Percentiles rank a stretch among this genome's conserved stretches.
Evolutionary conservation across 2,329 filamentous ascomycete genomes (phyloP).

Genomic region (Xylaria sp.): DNA sequence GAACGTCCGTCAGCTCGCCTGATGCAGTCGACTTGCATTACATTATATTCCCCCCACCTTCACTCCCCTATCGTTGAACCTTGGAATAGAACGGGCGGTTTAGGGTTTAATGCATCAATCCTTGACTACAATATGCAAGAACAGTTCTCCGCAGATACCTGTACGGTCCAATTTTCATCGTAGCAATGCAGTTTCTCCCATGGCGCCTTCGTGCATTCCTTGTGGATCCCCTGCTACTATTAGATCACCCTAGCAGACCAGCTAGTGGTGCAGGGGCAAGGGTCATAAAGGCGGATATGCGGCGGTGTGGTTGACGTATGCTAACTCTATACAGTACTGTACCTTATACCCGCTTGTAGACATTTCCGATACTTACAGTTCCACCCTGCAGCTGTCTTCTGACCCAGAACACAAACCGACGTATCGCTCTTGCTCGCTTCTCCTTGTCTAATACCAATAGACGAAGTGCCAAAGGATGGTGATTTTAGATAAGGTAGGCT

Average conservation of each 20-base stretch:
- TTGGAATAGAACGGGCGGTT: neutral
- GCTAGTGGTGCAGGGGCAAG: slow-evolving; percentile 10
- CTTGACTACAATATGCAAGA: neutral
- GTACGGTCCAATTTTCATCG: neutral
- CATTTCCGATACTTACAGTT: neutral
- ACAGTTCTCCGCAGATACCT: slow-evolving; percentile 1
- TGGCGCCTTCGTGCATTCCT: neutral
- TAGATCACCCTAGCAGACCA: neutral
- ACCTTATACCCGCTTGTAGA: neutral
- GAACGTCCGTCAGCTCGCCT: neutral
- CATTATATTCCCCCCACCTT: slow-evolving; percentile 1
- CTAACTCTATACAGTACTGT: neutral
- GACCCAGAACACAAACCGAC: neutral
- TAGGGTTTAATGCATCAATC: slow-evolving; percentile 15
- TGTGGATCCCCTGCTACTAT: neutral
- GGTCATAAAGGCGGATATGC: slow-evolving; percentile 9
- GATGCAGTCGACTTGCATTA: slow-evolving; percentile 5
- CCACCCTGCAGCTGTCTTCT: neutral
- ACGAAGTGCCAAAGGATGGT: neutral
- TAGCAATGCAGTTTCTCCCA: slow-evolving; percentile 1
- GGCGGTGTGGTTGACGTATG: slow-evolving; percentile 19
- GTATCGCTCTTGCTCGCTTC: neutral
- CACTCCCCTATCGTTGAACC: neutral
- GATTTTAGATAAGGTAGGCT: no score
- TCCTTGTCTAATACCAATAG: neutral